A percentile compares a stretch with the other conserved stretches of the same genome.
Evolutionary conservation across 768 basidiomycete genomes (phyloP).

Genomic region (Cantharellus anzutake): DNA sequence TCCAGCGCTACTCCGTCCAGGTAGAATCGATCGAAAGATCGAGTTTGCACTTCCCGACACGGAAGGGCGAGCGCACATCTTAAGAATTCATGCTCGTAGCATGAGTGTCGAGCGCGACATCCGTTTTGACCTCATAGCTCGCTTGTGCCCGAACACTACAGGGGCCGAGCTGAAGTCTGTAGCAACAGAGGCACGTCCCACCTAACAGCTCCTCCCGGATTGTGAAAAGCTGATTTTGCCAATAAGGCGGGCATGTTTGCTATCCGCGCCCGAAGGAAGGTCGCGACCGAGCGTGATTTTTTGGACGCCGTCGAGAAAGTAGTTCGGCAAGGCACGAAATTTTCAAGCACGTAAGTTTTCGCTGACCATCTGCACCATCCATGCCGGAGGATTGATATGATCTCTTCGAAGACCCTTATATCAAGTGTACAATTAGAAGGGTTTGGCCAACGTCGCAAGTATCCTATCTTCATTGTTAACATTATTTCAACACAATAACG

Average conservation of each 20-base stretch:
- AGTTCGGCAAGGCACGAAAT: conserved; percentile 92
- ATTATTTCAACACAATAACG: conserved; percentile 12
- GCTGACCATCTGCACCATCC: neutral
- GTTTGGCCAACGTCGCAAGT: neutral
- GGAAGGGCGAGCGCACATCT: conserved; percentile 90
- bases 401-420: conserved; percentile 47
- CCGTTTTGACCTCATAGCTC: conserved; percentile 91
- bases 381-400: neutral
- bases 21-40: conserved; percentile 89
- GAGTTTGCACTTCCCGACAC: conserved; percentile 91
- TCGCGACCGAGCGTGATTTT: conserved; percentile 94
- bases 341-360: conserved; percentile 75
- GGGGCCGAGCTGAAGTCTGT: conserved; percentile 97
- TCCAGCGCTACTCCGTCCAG: conserved; percentile 87
- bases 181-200: conserved; percentile 66
- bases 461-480: neutral
- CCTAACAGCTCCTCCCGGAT: neutral
- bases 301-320: conserved; percentile 98
- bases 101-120: conserved; percentile 97
- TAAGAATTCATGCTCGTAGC: conserved; percentile 90
- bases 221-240: neutral
- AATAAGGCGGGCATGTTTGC: conserved; percentile 96
- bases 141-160: conserved; percentile 93
- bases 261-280: conserved; percentile 88
- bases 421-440: conserved; percentile 72